Base-by-base conservation (phyloP, 2,329 filamentous ascomycete genomes). In the Colletotrichum agaves region DNA sequence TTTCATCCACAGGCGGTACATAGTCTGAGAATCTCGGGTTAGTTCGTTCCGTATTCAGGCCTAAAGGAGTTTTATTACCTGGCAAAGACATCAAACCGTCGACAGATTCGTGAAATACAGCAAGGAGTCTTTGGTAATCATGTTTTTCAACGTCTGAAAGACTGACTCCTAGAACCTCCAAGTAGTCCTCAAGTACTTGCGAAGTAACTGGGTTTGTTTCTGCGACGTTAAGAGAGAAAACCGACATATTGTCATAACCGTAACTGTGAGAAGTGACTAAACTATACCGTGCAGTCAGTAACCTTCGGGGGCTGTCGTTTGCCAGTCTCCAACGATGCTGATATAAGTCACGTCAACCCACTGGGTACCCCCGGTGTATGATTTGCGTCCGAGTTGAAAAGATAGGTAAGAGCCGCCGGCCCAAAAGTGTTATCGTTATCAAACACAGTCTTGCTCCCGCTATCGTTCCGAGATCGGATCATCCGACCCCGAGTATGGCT, bases 31-130 rank as follows among this genome's bases (percentile, higher is more conserved):
- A 53, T 11, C 6, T n/a, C 2, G 1, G 13, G 6, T 50, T 19
- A 50, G 47, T 33, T 12, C 1, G 31, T 13, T n/a, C 2, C 12
- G 1, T 31, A 7, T 17, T 6, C 4, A 12, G 1, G 4, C 4
- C 2, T 5, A 3, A 0, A 19, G 1, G 0, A n/a, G 1, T 12
- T n/a, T 31, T 1, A 7, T n/a, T 3, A 62, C 63, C 59, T 23
- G 50, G 59, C 3, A 67, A 15, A 13, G 59, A 47, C 59, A 67
- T 52, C 0, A 67, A 23, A 6, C 41, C 59, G 2, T 15, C 43
- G 12, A 57, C 50, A 4, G 63, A 62, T 8, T 67, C 63, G 23
- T 62, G 59, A 23, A 67, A 67, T 8, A 67, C 43, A 8, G 63
- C 63, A 35, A 67, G 35, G 13, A 67, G 35, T 6, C 41, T 46